phyloP scores from a whole-genome alignment of 2,329 filamentous ascomycete species.

The Graphiopsis chlorocephala region DNA sequence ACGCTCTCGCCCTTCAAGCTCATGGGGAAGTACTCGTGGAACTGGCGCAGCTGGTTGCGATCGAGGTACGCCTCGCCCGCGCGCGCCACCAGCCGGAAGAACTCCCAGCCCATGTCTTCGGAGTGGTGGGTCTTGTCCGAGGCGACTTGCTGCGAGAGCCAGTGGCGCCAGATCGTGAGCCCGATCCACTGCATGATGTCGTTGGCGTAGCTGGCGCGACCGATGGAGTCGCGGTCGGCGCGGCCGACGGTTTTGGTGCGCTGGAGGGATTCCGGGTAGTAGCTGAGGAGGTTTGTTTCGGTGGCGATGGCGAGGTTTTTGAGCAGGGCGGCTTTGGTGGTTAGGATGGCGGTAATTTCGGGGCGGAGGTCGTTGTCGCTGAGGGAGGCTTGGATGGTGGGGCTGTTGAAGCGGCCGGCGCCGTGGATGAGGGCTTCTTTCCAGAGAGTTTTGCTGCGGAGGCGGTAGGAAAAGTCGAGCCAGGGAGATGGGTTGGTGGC shows the following conservation, averaged over 20 bases:
- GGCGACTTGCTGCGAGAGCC: slow-evolving; percentile 42
- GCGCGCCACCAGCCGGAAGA: slow-evolving; percentile 42
- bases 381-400: slow-evolving; percentile 23
- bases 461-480: slow-evolving; percentile 45
- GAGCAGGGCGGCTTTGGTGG: slow-evolving; percentile 30
- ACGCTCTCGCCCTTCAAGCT: slow-evolving; percentile 43
- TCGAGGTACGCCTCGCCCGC: slow-evolving; percentile 47
- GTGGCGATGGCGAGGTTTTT: slow-evolving; percentile 29
- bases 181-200: slow-evolving; percentile 54
- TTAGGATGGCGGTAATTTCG: slow-evolving; percentile 28
- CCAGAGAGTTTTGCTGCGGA: slow-evolving; percentile 47
- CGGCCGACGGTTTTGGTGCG: slow-evolving; percentile 27
- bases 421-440: slow-evolving; percentile 46
- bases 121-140: slow-evolving; percentile 38
- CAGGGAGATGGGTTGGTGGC: slow-evolving; percentile 43
- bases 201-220: slow-evolving; percentile 44
- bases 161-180: slow-evolving; percentile 48
- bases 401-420: slow-evolving; percentile 40
- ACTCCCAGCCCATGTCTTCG: slow-evolving; percentile 46
- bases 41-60: slow-evolving; percentile 37
- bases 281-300: slow-evolving; percentile 35
- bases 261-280: slow-evolving; percentile 32
- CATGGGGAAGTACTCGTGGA: slow-evolving; percentile 44
- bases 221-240: slow-evolving; percentile 34
- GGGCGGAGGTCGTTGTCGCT: slow-evolving; percentile 24